Percentiles rank a stretch among this genome's conserved stretches.
Conservation (phyloP, 495 filamentous ascomycete genomes). For the Neurospora africana region DNA sequence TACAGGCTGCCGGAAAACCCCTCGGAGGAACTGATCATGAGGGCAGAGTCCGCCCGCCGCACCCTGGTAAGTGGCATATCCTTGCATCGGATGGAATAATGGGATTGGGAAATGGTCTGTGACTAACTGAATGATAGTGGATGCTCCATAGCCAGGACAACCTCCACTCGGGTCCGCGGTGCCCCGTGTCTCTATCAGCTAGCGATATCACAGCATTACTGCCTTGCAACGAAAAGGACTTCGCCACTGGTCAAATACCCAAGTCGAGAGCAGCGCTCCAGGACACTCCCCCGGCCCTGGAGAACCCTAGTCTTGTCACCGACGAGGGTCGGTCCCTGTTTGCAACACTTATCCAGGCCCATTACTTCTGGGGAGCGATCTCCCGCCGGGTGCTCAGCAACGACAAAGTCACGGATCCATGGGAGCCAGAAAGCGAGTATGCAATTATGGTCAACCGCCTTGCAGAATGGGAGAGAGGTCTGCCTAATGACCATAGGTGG, state of each 20-base stretch:
- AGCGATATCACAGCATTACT: conserved; percentile 41
- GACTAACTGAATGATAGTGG: conserved; percentile 24
- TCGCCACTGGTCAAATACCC: conserved; percentile 30
- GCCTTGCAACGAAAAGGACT: conserved; percentile 37
- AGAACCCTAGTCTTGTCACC: conserved; percentile 30
- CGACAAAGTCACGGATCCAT: conserved; percentile 27
- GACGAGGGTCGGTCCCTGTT: conserved; percentile 35
- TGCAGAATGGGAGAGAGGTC: conserved; percentile 29
- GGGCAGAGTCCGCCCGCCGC: conserved; percentile 36
- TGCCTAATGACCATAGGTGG: conserved; percentile 36
- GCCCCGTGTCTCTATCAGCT: conserved; percentile 34
- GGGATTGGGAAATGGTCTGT: not conserved
- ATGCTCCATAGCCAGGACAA: conserved; percentile 45
- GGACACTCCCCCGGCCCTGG: conserved; percentile 35
- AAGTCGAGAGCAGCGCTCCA: conserved; percentile 39
- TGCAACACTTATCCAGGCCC: conserved; percentile 39
- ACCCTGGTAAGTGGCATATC: conserved; percentile 30
- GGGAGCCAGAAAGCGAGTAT: conserved; percentile 34
- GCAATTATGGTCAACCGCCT: conserved; percentile 26
- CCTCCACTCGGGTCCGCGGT: conserved; percentile 36
- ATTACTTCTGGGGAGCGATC: conserved; percentile 40
- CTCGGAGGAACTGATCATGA: conserved; percentile 28
- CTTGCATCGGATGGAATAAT: not conserved
- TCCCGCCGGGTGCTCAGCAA: conserved; percentile 31
- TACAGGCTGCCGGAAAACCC: conserved; percentile 26